phyloP scores from a whole-genome alignment of 140 eudicot species.

The Cichorium intybus region DNA sequence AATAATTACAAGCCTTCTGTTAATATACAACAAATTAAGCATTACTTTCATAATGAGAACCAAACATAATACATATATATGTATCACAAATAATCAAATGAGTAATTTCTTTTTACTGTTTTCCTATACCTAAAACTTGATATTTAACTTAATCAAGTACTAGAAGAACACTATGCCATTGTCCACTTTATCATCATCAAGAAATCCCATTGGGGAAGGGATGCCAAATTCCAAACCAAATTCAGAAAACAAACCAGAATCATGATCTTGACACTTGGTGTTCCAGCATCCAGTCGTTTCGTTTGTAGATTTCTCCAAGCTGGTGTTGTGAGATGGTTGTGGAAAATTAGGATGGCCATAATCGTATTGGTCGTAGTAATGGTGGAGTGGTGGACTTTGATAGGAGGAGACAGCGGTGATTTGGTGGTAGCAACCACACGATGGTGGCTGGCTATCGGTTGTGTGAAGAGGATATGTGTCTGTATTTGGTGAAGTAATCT shows the following conservation, averaged over 20 bases:
- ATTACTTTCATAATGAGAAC: neutral
- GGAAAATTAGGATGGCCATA: conserved; percentile 18
- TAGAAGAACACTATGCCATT: conserved; percentile 39
- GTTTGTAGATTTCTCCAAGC: conserved; percentile 12
- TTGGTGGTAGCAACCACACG: conserved; percentile 28
- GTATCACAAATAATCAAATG: conserved; percentile 19
- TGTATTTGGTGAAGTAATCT: conserved; percentile 28
- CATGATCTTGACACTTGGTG: conserved; percentile 36
- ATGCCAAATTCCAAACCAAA: conserved; percentile 35
- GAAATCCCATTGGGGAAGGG: conserved; percentile 35
- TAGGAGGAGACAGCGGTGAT: conserved; percentile 22
- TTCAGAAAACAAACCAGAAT: conserved; percentile 51
- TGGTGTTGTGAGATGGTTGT: conserved; percentile 14
- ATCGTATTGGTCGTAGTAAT: conserved; percentile 17
- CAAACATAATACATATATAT: conserved; percentile 18
- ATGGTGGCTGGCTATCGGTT: neutral
- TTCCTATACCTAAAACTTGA: conserved; percentile 20
- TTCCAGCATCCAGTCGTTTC: conserved; percentile 9
- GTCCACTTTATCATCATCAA: conserved; percentile 42
- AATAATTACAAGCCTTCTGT: conserved; percentile 25
- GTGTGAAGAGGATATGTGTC: conserved; percentile 19
- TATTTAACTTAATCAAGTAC: neutral
- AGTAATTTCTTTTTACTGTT: conserved; percentile 7
- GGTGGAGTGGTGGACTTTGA: conserved; percentile 24
- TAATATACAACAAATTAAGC: conserved; percentile 17